phyloP scores from a whole-genome alignment of 257 asterid genomes.

The Solanum phureja region DNA sequence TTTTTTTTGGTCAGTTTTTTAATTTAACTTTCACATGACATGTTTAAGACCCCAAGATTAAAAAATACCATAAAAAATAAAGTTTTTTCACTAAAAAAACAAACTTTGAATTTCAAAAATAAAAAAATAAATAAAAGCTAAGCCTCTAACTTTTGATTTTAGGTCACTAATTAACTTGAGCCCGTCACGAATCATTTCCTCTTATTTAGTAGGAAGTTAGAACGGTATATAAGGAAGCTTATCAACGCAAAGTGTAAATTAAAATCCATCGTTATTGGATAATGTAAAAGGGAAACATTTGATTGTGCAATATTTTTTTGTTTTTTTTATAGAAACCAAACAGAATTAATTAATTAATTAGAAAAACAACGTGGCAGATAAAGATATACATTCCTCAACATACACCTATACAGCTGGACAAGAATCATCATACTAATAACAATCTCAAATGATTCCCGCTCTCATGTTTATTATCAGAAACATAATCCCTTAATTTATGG shows the following conservation, averaged over 20 bases:
- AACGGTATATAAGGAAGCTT: not conserved
- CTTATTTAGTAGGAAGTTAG: not conserved
- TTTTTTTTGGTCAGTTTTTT: too few species aligned
- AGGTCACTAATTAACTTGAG: too few species aligned
- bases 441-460: not conserved
- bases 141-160: accelerated
- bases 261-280: not conserved
- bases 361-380: not conserved
- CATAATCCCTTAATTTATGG: not conserved
- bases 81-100: too few species aligned
- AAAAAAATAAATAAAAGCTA: too few species aligned
- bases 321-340: not conserved
- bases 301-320: not conserved
- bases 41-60: too few species aligned
- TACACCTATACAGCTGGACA: not conserved
- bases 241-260: not conserved
- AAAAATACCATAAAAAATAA: too few species aligned
- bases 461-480: not conserved
- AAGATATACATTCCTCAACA: not conserved
- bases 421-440: not conserved
- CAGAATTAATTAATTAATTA: not conserved
- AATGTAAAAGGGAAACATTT: not conserved
- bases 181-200: not conserved
- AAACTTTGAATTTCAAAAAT: accelerated
- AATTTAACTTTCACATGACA: too few species aligned